A percentile compares a stretch with the other conserved stretches of the same genome.
Conservation (phyloP, 192 early-diverging fungal genomes). For the Coemansia sp. region DNA sequence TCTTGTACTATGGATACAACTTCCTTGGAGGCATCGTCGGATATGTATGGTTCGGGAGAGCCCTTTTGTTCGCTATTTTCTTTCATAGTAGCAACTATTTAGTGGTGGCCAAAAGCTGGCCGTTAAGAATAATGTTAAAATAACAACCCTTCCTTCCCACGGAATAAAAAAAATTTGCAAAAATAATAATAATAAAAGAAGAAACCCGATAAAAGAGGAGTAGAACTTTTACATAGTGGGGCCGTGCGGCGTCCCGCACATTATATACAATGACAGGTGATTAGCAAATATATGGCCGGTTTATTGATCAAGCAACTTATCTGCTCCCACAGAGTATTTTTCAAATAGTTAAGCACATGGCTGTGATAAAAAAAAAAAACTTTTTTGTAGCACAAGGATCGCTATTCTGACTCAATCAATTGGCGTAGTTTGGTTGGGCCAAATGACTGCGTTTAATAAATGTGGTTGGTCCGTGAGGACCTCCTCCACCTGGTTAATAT, state of each 20-base stretch:
- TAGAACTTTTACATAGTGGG: neutral
- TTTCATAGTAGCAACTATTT: neutral
- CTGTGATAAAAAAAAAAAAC: neutral
- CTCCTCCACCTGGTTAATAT: neutral
- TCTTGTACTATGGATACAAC: slow-evolving; percentile 1
- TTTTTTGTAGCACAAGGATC: neutral
- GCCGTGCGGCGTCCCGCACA: neutral
- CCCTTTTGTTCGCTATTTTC: neutral
- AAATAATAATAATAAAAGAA: neutral
- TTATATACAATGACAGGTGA: neutral
- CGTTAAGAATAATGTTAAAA: neutral
- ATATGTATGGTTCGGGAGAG: neutral
- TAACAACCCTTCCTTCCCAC: neutral
- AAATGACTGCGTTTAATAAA: neutral
- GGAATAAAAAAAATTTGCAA: neutral
- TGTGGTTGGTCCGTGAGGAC: neutral
- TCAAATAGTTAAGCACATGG: neutral
- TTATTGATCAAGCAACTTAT: neutral
- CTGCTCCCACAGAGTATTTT: neutral
- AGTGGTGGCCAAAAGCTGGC: neutral
- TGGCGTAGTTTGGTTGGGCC: neutral
- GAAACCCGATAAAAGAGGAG: neutral
- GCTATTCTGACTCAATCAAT: neutral
- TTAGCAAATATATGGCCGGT: too few species aligned
- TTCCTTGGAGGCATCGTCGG: slow-evolving; percentile 14